phyloP scores from a whole-genome alignment of 345 rosid species.

The Hibiscus trionum region DNA sequence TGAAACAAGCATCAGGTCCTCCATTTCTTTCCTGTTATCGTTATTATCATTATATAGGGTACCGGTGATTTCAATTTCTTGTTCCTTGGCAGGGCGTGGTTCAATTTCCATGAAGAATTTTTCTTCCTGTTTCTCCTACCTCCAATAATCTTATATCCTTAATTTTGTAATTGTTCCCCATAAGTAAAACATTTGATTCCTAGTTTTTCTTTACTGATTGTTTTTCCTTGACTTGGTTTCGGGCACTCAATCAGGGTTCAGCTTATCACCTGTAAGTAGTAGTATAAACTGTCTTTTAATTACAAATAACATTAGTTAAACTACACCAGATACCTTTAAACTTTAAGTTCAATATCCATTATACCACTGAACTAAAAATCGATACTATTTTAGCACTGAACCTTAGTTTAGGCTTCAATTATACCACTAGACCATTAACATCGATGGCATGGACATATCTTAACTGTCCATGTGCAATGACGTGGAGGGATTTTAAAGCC shows the following conservation, averaged over 20 bases:
- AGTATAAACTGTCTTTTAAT: neutral
- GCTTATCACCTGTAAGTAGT: conserved; percentile 80
- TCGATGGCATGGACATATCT: no score
- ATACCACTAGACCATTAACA: no score
- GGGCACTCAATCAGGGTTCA: conserved; percentile 91
- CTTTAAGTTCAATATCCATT: no score
- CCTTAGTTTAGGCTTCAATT: no score
- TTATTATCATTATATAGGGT: neutral
- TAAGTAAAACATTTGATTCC: conserved; percentile 3
- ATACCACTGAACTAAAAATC: no score
- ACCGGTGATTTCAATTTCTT: neutral
- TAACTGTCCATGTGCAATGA: no score
- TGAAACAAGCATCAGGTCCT: conserved; percentile 78
- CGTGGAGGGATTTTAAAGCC: no score
- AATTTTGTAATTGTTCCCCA: neutral
- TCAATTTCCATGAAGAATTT: conserved; percentile 96
- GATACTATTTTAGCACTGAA: no score
- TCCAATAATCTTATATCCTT: conserved; percentile 96
- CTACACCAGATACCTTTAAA: no score
- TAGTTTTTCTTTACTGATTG: neutral
- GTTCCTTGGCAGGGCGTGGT: conserved; percentile 64
- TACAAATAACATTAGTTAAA: no score
- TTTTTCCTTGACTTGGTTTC: conserved; percentile 47
- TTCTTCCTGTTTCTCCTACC: conserved; percentile 93
- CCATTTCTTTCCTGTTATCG: no score